Base-by-base conservation (phyloP, 495 filamentous ascomycete species). In the Talaromyces proteolyticus region DNA sequence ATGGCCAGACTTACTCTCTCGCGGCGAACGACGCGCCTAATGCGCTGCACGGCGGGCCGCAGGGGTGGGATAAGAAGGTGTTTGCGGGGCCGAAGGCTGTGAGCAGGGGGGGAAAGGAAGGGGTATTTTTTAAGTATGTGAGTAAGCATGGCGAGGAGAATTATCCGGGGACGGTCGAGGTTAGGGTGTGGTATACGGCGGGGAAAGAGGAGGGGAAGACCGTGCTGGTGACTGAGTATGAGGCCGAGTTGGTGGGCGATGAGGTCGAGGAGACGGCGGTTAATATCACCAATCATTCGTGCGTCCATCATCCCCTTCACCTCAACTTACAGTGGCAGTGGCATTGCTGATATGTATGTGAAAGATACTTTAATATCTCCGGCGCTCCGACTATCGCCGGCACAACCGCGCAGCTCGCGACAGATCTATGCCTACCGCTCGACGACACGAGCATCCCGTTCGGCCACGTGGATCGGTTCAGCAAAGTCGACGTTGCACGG, bases 271-370 rank as follows among this genome's bases (percentile, higher is more conserved):
- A 96, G 76, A 96, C 92, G 0, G 86, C 84, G 3, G 76, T 96
- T 55, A 92, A 88, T 58, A 75, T 96, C 57, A 97, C 92, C 23
- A 97, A 97, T 69, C 92, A 97, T 69, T 93, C 88, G 89, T 94
- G 70, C 50, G 76, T 65, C 4, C 23, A 10, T 21, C 24, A 44
- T 39, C 4, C 10, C 6, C 51, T 38, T n/a, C 20, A 26, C 7
- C 21, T 6, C 21, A 44, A 17, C 7, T n/a, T 12, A 23, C 23
- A n/a, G n/a, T n/a, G n/a, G n/a, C n/a, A n/a, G n/a, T n/a, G n/a
- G n/a, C n/a, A 10, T 40, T 14, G 29, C 6, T 52, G 20, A 43
- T 12, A 23, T 17, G 10, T 47, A 1, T 12, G 6, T 26, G n/a
- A 50, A 57, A 96, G 91, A 55, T 97, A 97, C 75, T 97, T 96